Evolutionary conservation across 306 rosid genomes (phyloP).

Genomic region (Delonix regia): DNA sequence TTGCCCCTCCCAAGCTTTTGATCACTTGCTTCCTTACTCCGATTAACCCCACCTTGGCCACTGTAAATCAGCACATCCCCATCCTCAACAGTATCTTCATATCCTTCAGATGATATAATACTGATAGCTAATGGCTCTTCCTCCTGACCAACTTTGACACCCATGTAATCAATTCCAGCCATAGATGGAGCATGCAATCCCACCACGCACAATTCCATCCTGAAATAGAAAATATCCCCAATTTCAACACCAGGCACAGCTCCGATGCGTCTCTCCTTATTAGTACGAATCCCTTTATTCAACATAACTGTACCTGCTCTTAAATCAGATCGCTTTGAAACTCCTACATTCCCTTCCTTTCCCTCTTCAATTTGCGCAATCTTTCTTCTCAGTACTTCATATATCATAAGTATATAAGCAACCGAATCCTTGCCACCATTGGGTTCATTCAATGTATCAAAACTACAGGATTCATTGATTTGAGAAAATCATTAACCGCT

Average conservation of each 20-base stretch:
- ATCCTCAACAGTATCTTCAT: slow-evolving; percentile 74
- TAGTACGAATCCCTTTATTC: slow-evolving; percentile 77
- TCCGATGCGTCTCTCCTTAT: slow-evolving; percentile 65
- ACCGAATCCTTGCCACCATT: slow-evolving; percentile 58
- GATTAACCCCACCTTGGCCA: slow-evolving; percentile 78
- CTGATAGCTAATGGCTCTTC: slow-evolving; percentile 91
- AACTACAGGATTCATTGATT: slow-evolving; percentile 45
- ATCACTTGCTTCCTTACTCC: slow-evolving; percentile 64
- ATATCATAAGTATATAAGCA: slow-evolving; percentile 50
- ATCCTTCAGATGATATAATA: slow-evolving; percentile 87
- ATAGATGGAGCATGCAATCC: slow-evolving; percentile 87
- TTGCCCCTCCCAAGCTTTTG: slow-evolving; percentile 98
- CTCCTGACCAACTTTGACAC: slow-evolving; percentile 57
- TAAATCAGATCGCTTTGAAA: slow-evolving; percentile 70
- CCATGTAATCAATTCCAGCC: slow-evolving; percentile 91
- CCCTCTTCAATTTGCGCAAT: slow-evolving; percentile 68
- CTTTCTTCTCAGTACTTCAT: slow-evolving; percentile 70
- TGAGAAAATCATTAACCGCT: slow-evolving; percentile 51
- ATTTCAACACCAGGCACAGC: slow-evolving; percentile 77
- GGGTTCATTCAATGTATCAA: slow-evolving; percentile 46
- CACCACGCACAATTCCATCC: slow-evolving; percentile 81
- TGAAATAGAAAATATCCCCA: slow-evolving; percentile 87
- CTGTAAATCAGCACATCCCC: slow-evolving; percentile 77
- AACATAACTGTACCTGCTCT: slow-evolving; percentile 67
- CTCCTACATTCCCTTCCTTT: slow-evolving; percentile 48